Evolutionary conservation across 805 yeast genomes (phyloP).

Genomic region (Saccharomycopsis guyanensis): DNA sequence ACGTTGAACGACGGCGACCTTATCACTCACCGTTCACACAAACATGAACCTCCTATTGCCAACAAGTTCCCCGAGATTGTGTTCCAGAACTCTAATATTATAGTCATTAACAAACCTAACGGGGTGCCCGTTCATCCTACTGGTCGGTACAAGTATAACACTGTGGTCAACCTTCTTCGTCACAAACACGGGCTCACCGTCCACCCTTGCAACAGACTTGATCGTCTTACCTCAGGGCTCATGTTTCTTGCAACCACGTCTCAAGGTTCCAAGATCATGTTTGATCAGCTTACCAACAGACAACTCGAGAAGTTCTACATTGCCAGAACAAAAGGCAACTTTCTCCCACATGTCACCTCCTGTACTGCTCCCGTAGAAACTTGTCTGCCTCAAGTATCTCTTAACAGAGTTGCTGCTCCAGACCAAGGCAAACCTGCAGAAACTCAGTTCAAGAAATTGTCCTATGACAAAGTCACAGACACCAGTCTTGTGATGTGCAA

Average conservation of each 20-base stretch:
- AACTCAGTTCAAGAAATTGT: slow-evolving; percentile 62
- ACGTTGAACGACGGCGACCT: slow-evolving; percentile 75
- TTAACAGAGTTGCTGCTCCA: slow-evolving; percentile 40
- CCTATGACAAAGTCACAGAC: slow-evolving; percentile 63
- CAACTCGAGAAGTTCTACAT: slow-evolving; percentile 74
- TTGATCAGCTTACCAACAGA: slow-evolving; percentile 56
- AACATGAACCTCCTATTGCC: slow-evolving; percentile 86
- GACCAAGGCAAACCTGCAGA: slow-evolving; percentile 58
- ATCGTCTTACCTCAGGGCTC: slow-evolving; percentile 84
- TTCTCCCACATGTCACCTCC: slow-evolving; percentile 41
- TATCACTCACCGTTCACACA: slow-evolving; percentile 69
- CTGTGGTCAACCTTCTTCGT: slow-evolving; percentile 70
- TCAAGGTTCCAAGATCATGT: slow-evolving; percentile 68
- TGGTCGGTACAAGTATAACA: slow-evolving; percentile 70
- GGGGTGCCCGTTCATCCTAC: slow-evolving; percentile 97
- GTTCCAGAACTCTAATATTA: slow-evolving; percentile 61
- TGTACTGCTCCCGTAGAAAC: slow-evolving; percentile 68
- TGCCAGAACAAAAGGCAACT: slow-evolving; percentile 82
- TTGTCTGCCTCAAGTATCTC: slow-evolving; percentile 63
- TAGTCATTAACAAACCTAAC: slow-evolving; percentile 87
- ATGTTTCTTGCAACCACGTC: slow-evolving; percentile 86
- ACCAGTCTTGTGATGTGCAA: slow-evolving; percentile 65
- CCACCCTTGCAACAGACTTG: slow-evolving; percentile 86
- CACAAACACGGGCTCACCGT: slow-evolving; percentile 55
- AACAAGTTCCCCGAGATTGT: slow-evolving; percentile 46